Evolutionary conservation across 306 rosid species (phyloP), one percentile per base, ranked within the genome.

Genomic region (Quercus parvula): DNA sequence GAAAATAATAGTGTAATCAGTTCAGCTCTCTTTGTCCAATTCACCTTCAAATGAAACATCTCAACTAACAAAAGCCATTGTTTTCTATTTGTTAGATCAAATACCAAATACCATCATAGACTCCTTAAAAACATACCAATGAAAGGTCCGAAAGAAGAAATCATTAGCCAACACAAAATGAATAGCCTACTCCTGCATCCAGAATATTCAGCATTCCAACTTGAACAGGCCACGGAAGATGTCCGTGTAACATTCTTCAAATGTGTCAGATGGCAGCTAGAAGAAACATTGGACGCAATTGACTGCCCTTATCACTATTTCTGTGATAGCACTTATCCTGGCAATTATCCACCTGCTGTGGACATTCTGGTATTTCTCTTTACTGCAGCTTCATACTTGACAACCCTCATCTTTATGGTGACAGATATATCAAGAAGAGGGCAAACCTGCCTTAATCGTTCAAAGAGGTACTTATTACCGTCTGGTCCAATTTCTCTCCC

Each of bases 221-320:
- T 88, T 41, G 84, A 86, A 79, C 81, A 86, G 91, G 80, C 71
- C 59, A 64, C 6, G 33, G 76, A 79, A 71, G 88, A 91, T 71
- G 76, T 87, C 79, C 81, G 73, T 18, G 64, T 78, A 64, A 87
- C 80, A 75, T 92, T 94, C 87, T 91, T 91, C 92, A 92, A 94
- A 81, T 94, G 99, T 79, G 77, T 88, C n/a, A 89, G 92, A 77
- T 94, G 99, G 97, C 99, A 94, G 84, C 80, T 91, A 44, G 97
- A 94, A 87, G 97, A 90, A 84, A 90, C 97, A 33, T 72, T 91
- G 77, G 97, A 94, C 49, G 82, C 89, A 79, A 78, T 81, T 62
- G 84, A 49, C 67, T 94, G 97, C 84, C 99, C 99, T 78, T 91
- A 86, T 77, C 97, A 94, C 81, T 94, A 94, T 80, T 89, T 81